Conservation (phyloP, 2,329 filamentous ascomycete species). For the Aspergillus pseudoviridinutans region DNA sequence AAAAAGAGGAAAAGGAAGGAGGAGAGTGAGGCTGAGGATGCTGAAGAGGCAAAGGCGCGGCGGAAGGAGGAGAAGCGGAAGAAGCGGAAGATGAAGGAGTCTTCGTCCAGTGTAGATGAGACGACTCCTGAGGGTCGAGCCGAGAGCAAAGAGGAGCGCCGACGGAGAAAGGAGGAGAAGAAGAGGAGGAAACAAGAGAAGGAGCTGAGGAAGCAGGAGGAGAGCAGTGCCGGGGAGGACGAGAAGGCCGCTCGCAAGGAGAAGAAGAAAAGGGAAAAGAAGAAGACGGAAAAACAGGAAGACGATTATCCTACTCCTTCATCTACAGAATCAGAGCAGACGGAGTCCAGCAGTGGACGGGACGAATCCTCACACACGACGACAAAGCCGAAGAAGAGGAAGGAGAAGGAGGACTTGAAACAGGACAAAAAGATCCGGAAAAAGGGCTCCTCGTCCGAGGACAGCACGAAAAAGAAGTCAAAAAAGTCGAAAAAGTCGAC, state of each 20-base stretch:
- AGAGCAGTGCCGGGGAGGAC: slow-evolving; percentile 17
- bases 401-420: slow-evolving; percentile 24
- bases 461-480: slow-evolving; percentile 41
- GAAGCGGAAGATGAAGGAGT: slow-evolving; percentile 22
- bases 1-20: slow-evolving; percentile 18
- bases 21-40: slow-evolving; percentile 34
- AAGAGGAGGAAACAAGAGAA: slow-evolving; percentile 17
- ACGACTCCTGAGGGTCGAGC: slow-evolving; percentile 11
- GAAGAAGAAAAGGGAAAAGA: slow-evolving; percentile 17
- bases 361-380: slow-evolving; percentile 29
- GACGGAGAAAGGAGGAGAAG: slow-evolving; percentile 12
- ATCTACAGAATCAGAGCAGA: slow-evolving; percentile 21
- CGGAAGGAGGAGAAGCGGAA: slow-evolving; percentile 35
- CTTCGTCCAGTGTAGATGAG: neutral
- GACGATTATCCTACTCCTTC: slow-evolving; percentile 32
- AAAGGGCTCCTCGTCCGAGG: slow-evolving; percentile 15
- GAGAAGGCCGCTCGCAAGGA: slow-evolving; percentile 25
- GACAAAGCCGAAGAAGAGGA: slow-evolving; percentile 25
- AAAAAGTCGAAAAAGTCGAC: slow-evolving; percentile 19
- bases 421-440: slow-evolving; percentile 18
- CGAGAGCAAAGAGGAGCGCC: slow-evolving; percentile 7
- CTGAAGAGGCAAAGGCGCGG: slow-evolving; percentile 16
- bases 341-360: slow-evolving; percentile 14
- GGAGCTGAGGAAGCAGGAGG: slow-evolving; percentile 21
- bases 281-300: slow-evolving; percentile 15